Base-by-base conservation (phyloP, 768 basidiomycete genomes). In the Boletus barrowsii region DNA sequence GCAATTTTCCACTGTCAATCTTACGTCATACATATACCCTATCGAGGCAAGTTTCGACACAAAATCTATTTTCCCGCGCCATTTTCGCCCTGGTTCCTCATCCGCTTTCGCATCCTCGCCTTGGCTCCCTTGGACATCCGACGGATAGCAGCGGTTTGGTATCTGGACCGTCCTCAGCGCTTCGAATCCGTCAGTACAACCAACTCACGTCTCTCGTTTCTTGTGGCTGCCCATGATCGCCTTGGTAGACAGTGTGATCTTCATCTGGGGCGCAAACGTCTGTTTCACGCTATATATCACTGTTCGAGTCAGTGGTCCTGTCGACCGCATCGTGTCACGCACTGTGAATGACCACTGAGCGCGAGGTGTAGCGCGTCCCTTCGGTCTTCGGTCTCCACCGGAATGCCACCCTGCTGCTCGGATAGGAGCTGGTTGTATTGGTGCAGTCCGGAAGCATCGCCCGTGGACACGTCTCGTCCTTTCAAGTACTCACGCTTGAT, bases 401-500 rank as follows among this genome's bases (percentile, higher is more conserved):
- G 57, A 13, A 65, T 60, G 22, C 33, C 30, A 18, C 48, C 60
- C 49, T 22, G 60, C 17, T 49, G 59, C 26, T 90, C 68, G 41
- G 63, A 79, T 0, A 83, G 81, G 11, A 90, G 70, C 51, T 87
- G 79, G 58, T 90, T 92, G 71, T 90, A 91, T 65, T 92, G 90
- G 63, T 89, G 80, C 33, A 92, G 68, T 4, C 89, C 89, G 4
- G 69, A 67, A 26, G 73, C 64, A 42, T 74, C 73, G n/a, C 69
- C 67, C 3, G 74, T 76, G 13, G 71, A 78, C 18, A 68, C 59
- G 40, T 78, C 77, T 7, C 86, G 72, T 15, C 65, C 66, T 51
- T 83, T 83, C 50, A 89, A 56, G 63, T 83, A 92, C 64, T 92
- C 88, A 26, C 92, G 81, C 64, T 93, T 93, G 62, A 92, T 81